A percentile compares a stretch with the other conserved stretches of the same genome.
These are phyloP conservation scores for Cercophora samala DNA, from an alignment of 495 filamentous ascomycete species.

Conservation along the genomic window DNA sequence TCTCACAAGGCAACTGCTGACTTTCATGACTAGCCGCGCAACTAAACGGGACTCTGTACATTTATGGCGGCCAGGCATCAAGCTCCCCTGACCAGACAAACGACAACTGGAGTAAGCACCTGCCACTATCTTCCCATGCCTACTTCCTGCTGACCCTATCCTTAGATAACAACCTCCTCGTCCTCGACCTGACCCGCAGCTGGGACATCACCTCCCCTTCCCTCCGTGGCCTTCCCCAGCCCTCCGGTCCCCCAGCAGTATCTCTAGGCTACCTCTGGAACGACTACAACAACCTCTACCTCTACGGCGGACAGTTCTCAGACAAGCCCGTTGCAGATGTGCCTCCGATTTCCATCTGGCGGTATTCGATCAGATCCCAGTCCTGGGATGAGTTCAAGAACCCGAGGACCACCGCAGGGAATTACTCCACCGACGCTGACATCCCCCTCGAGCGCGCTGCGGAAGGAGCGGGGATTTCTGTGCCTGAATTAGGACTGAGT, in stretches of 20 bases:
- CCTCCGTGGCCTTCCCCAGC: conserved; percentile 57
- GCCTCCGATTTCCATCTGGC: conserved; percentile 57
- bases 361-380: conserved; percentile 57
- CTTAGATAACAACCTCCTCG: conserved; percentile 65
- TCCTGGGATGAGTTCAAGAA: conserved; percentile 58
- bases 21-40: conserved; percentile 39
- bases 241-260: conserved; percentile 65
- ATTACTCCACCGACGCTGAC: conserved; percentile 52
- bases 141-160: background rate
- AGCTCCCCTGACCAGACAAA: conserved; percentile 48
- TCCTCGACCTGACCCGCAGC: conserved; percentile 60
- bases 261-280: conserved; percentile 71
- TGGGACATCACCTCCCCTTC: conserved; percentile 66
- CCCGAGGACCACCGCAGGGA: conserved; percentile 55
- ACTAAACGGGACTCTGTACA: conserved; percentile 69
- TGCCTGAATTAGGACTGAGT: conserved; percentile 62
- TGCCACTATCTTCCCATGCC: background rate
- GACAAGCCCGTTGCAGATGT: conserved; percentile 54
- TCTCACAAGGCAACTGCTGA: conserved; percentile 15
- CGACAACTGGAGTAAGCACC: conserved; percentile 63
- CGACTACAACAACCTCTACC: conserved; percentile 60
- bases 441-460: conserved; percentile 59
- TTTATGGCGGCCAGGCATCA: conserved; percentile 67
- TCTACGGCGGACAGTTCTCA: conserved; percentile 71
- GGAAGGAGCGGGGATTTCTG: conserved; percentile 67